A percentile compares a stretch with the other conserved stretches of the same genome.
phyloP scores from a whole-genome alignment of 179 eudicot species.

The Sideroxylon spinosum region DNA sequence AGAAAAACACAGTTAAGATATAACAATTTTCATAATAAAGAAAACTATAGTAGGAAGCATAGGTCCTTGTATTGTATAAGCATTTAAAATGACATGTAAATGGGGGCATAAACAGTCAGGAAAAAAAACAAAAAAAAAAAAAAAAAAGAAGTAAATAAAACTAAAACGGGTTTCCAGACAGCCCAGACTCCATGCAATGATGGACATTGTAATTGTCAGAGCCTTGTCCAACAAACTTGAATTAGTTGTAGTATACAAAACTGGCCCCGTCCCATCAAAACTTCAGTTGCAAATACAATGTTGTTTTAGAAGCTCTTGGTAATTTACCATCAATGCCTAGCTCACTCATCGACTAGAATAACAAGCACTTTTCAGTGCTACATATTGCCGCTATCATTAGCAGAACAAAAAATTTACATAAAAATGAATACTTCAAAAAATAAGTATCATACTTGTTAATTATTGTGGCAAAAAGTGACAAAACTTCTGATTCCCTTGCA shows the following conservation, averaged over 20 bases:
- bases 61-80: background rate
- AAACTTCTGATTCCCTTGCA: slow-evolving; percentile 98
- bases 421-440: too few species aligned
- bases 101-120: too few species aligned
- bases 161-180: background rate
- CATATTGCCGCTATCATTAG: too few species aligned
- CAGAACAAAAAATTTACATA: too few species aligned
- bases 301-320: too few species aligned
- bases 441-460: slow-evolving; percentile 71
- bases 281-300: background rate
- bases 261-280: too few species aligned
- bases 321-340: background rate
- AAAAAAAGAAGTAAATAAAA: background rate
- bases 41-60: background rate
- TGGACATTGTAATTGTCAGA: background rate
- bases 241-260: background rate
- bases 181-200: background rate
- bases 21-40: background rate
- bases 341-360: background rate
- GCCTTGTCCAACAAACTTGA: background rate
- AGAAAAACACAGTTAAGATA: background rate
- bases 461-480: slow-evolving; percentile 92
- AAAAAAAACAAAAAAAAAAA: background rate
- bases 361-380: background rate
- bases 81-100: background rate